Evolutionary conservation across 257 asterid species (phyloP), one percentile per base, ranked within the genome.

Genomic region (Nicotiana otophora): DNA sequence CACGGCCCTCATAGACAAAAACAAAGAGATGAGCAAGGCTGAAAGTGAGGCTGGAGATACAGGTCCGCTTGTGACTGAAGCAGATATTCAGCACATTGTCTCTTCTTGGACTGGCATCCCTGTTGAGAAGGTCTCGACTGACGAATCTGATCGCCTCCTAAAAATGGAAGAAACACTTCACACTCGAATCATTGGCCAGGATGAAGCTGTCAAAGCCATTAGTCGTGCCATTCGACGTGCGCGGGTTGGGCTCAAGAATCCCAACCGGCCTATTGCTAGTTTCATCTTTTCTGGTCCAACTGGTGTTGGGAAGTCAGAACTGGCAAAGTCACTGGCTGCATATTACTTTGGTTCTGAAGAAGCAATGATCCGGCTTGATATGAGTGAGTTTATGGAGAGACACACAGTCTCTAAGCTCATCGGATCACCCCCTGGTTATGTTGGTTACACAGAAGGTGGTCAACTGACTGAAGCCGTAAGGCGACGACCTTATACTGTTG

Each of bases 101-200:
- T 90, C 98, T 84, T 91, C 98, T 8, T 94, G 99, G 99, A 96
- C 99, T 0, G 99, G 99, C 60, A 96, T 96, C 75, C 99, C 99
- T 4, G 99, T 96, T 15, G 98, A 94, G 67, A 96, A 96, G 86
- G 99, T 96, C 54, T 94, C 99, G 0, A 85, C 94, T 4, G 98
- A 94, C 20, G 99, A 96, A 81, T 96, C 99, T 2, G 97, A 92
- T 33, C 97, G 98, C 58, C 99, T 96, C 82, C 95, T 96, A 64
- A 94, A 93, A 88, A 94, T 96, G 99, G 99, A 96, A 85, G 97
- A 93, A 81, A 96, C 98, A 0, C 97, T 96, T 76, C 99, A 89
- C 82, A 89, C 19, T 7, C 82, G 92, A 63, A 85, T 89, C 42
- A 51, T 89, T 77, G 95, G 95, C 17, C 95, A 92, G 67, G 96